These are phyloP conservation scores for Coccomyxa sp. DNA, from an alignment of 139 green algal genomes.

Conservation along the genomic window DNA sequence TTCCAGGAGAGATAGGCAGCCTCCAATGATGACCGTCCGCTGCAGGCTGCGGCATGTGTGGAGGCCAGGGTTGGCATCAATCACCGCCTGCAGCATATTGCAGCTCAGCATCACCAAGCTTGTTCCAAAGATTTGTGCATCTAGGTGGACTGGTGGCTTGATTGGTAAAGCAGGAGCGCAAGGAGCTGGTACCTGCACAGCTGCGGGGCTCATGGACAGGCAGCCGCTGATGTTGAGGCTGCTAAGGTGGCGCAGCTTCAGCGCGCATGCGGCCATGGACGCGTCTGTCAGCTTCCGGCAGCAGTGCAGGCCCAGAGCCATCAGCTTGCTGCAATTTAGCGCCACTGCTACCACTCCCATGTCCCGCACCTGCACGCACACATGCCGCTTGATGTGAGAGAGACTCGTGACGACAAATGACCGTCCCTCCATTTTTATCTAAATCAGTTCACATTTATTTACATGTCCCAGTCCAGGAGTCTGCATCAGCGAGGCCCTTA, in stretches of 20 bases:
- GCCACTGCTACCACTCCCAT: not conserved
- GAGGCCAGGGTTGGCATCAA: conserved; percentile 1
- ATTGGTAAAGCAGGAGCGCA: not conserved
- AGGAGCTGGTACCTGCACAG: not conserved
- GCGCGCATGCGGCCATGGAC: not conserved
- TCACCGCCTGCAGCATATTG: not conserved
- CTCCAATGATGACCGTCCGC: not conserved
- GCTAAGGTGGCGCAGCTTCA: not conserved
- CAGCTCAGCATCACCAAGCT: not conserved
- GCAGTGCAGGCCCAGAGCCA: conserved; percentile 4
- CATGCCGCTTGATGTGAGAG: too few species aligned
- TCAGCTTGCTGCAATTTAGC: not conserved
- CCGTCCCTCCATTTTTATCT: too few species aligned
- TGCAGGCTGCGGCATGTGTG: conserved; percentile 3
- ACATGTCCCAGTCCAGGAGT: too few species aligned
- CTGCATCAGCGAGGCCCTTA: too few species aligned
- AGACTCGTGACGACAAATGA: too few species aligned
- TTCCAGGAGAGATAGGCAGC: not conserved
- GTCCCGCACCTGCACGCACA: conserved; percentile 3
- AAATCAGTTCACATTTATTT: too few species aligned
- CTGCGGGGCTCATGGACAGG: not conserved
- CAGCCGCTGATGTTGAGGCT: conserved; percentile 10
- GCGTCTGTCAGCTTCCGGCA: conserved; percentile 2
- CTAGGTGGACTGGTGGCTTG: not conserved
- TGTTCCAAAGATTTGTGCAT: not conserved